These are phyloP conservation scores for Fomitopsis pinicola DNA, from an alignment of 1,284 basidiomycete genomes.

Conservation along the genomic window DNA sequence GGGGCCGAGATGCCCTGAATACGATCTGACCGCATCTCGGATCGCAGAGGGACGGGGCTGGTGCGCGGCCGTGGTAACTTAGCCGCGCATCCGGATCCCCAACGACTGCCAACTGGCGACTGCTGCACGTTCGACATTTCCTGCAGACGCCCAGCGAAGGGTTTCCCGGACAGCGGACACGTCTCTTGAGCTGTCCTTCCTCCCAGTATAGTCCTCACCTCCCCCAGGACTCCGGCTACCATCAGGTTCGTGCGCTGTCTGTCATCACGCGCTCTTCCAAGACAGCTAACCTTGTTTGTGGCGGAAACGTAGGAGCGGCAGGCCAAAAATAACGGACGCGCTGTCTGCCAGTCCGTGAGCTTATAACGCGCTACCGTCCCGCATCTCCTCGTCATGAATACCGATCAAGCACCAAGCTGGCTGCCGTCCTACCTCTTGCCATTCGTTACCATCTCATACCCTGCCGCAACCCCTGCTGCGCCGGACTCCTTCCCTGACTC, in stretches of 20 bases:
- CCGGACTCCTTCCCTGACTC: conserved; percentile 69
- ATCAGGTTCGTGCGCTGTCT: background rate
- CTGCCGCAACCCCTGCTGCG: conserved; percentile 45
- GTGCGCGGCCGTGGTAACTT: background rate
- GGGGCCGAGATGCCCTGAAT: background rate
- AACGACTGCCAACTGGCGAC: background rate
- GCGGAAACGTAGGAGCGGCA: background rate
- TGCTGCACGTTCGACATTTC: background rate
- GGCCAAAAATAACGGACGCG: conserved; percentile 4
- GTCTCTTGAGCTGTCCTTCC: background rate
- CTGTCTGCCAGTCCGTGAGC: conserved; percentile 19
- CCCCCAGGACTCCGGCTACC: background rate
- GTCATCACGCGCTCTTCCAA: too few relatives aligned
- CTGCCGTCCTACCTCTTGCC: conserved; percentile 53
- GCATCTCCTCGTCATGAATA: conserved; percentile 24
- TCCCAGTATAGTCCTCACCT: background rate
- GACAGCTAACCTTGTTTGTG: background rate
- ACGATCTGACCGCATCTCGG: background rate
- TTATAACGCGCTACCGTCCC: conserved; percentile 19
- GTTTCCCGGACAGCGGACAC: background rate
- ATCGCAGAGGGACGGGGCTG: background rate
- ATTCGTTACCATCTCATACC: conserved; percentile 76
- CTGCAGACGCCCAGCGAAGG: background rate
- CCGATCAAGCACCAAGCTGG: conserved; percentile 34
- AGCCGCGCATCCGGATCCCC: background rate